A percentile compares a stretch with the other conserved stretches of the same genome.
These are phyloP conservation scores for Phylloporus arenicola DNA, from an alignment of 768 basidiomycete genomes.

Conservation along the genomic window DNA sequence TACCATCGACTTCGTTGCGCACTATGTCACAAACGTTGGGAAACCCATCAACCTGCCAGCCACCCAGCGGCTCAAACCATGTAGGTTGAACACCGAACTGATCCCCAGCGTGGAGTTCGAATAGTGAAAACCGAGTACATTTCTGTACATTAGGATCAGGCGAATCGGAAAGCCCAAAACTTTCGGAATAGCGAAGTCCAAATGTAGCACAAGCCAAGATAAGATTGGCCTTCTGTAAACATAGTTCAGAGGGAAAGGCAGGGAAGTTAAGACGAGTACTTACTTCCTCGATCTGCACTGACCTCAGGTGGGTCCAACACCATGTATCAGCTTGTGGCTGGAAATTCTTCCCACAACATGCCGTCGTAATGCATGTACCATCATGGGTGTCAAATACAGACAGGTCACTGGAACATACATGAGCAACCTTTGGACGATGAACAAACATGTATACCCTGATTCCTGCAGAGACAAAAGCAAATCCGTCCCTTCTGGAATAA, in stretches of 20 bases:
- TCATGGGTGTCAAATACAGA: conserved; percentile 53
- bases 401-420: conserved; percentile 39
- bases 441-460: conserved; percentile 48
- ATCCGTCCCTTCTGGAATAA: conserved; percentile 37
- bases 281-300: conserved; percentile 20
- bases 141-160: conserved; percentile 4
- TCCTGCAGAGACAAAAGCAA: conserved; percentile 54
- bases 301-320: conserved; percentile 20
- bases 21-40: conserved; percentile 42
- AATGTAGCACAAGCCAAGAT: conserved; percentile 44
- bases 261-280: not conserved
- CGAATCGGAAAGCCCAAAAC: conserved; percentile 20
- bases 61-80: conserved; percentile 43
- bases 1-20: conserved; percentile 44
- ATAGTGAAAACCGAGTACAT: conserved; percentile 17
- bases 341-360: conserved; percentile 8
- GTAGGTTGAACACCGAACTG: conserved; percentile 12
- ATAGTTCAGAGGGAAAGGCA: not conserved
- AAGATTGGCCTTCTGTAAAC: conserved; percentile 22
- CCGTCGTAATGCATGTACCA: conserved; percentile 33
- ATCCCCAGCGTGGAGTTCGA: conserved; percentile 25
- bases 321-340: conserved; percentile 7
- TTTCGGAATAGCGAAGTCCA: conserved; percentile 14
- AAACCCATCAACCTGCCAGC: conserved; percentile 51
- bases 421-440: conserved; percentile 1